These are phyloP conservation scores for Leishmania martiniquensis DNA, from an alignment of 208 protist genomes.

Conservation along the genomic window DNA sequence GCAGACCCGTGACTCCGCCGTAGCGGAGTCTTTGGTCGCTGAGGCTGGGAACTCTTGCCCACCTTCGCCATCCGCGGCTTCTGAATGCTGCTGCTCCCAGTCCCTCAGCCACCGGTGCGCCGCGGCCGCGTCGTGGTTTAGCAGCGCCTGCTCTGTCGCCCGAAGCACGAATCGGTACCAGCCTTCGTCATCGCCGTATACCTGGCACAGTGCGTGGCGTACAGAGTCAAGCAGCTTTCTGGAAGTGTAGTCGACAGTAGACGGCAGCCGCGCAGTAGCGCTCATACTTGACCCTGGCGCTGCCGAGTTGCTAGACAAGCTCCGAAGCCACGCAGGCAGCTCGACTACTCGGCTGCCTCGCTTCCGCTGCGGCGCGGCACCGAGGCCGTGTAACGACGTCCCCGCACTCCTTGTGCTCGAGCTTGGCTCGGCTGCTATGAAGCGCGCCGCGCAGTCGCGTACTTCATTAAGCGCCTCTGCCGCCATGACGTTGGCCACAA, in stretches of 20 bases:
- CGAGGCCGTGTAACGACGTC: not conserved
- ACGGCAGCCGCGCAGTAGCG: not conserved
- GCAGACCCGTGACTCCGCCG: not conserved
- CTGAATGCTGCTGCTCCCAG: slow-evolving; percentile 11
- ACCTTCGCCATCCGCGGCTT: not conserved
- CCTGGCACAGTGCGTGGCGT: slow-evolving; percentile 33
- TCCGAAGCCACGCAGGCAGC: slow-evolving; percentile 6
- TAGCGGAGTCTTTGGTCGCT: not conserved
- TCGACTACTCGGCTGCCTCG: not conserved
- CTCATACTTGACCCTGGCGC: not conserved
- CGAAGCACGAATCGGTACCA: slow-evolving; percentile 21
- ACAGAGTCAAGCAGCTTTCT: slow-evolving; percentile 32
- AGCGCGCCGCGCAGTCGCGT: slow-evolving; percentile 28
- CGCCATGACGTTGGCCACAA: slow-evolving; percentile 37
- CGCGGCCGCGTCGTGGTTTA: slow-evolving; percentile 15
- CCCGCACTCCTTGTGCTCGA: not conserved
- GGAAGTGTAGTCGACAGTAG: not conserved
- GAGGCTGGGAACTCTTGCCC: not conserved
- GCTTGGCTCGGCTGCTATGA: not conserved
- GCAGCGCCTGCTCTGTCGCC: slow-evolving; percentile 25
- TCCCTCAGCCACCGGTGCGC: slow-evolving; percentile 35
- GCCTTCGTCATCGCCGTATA: slow-evolving; percentile 24
- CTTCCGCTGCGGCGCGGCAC: not conserved
- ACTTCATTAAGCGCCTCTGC: slow-evolving; percentile 63
- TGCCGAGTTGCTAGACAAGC: not conserved